Conservation (phyloP, 169 alveolate genomes). For the Besnoitia besnoiti region DNA sequence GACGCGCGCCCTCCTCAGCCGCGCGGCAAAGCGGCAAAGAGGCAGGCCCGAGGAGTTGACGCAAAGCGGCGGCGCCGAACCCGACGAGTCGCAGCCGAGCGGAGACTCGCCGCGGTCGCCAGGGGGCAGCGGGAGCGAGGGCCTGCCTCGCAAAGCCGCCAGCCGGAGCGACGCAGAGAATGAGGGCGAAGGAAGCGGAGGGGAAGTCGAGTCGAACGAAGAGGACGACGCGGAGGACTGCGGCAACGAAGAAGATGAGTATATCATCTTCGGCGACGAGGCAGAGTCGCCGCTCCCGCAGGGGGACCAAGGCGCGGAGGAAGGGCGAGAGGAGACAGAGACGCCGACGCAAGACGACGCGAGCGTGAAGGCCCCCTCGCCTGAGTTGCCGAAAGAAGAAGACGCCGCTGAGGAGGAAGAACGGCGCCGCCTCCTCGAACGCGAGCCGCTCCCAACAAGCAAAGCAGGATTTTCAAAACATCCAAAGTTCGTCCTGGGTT, state of each 20-base stretch:
- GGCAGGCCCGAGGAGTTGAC: background rate
- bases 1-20: conserved; percentile 35
- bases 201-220: background rate
- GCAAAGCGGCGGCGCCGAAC: conserved; percentile 6
- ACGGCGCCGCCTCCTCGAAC: conserved; percentile 3
- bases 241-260: background rate
- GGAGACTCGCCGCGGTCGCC: too few species aligned
- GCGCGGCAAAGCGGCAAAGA: background rate
- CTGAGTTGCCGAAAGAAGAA: too few species aligned
- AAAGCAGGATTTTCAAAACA: conserved; percentile 13
- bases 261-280: background rate
- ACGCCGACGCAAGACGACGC: background rate
- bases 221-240: background rate
- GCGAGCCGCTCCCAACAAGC: conserved; percentile 52
- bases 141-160: too few species aligned
- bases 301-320: background rate
- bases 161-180: background rate
- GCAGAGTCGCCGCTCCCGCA: background rate
- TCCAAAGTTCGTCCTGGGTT: conserved; percentile 36
- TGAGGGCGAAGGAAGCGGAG: background rate
- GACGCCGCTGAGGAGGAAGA: conserved; percentile 34
- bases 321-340: background rate
- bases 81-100: too few species aligned
- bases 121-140: conserved; percentile 5
- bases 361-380: background rate